Evolutionary conservation across 257 asterid species (phyloP).

Genomic region (Ilex aquifolium): DNA sequence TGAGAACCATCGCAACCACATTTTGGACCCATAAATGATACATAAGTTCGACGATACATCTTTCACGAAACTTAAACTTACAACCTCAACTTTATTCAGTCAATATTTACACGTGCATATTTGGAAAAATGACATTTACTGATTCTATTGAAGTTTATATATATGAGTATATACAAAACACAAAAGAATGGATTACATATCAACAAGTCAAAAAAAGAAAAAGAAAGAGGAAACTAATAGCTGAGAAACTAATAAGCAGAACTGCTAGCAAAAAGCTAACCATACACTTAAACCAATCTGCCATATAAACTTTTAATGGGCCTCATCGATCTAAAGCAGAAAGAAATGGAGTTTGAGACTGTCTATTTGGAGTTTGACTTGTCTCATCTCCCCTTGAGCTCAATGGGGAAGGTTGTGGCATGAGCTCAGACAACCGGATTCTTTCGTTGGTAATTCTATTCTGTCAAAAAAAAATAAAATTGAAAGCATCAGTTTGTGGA

Average conservation of each 20-base stretch:
- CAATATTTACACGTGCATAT: too few relatives aligned
- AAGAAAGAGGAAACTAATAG: background rate
- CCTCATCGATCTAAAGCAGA: constrained; percentile 64
- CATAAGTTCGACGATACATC: too few relatives aligned
- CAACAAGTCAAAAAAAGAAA: background rate
- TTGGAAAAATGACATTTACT: too few relatives aligned
- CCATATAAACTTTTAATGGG: background rate
- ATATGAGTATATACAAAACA: too few relatives aligned
- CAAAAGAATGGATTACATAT: too few relatives aligned
- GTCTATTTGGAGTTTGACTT: constrained; percentile 20
- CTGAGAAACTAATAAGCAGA: background rate
- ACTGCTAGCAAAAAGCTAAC: constrained; percentile 25
- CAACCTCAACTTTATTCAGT: too few relatives aligned
- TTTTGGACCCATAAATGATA: too few relatives aligned
- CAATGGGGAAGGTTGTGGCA: constrained; percentile 51
- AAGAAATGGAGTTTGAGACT: constrained; percentile 34
- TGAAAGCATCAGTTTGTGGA: background rate
- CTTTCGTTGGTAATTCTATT: constrained; percentile 65
- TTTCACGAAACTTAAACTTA: too few relatives aligned
- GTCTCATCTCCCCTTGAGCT: constrained; percentile 38
- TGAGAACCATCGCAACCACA: too few relatives aligned
- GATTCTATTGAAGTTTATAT: too few relatives aligned
- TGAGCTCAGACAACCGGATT: constrained; percentile 52
- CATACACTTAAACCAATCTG: background rate
- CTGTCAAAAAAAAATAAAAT: constrained; percentile 30